Base-by-base conservation (phyloP, 1,139 yeast genomes). In the Magnusiomyces magnusii region DNA sequence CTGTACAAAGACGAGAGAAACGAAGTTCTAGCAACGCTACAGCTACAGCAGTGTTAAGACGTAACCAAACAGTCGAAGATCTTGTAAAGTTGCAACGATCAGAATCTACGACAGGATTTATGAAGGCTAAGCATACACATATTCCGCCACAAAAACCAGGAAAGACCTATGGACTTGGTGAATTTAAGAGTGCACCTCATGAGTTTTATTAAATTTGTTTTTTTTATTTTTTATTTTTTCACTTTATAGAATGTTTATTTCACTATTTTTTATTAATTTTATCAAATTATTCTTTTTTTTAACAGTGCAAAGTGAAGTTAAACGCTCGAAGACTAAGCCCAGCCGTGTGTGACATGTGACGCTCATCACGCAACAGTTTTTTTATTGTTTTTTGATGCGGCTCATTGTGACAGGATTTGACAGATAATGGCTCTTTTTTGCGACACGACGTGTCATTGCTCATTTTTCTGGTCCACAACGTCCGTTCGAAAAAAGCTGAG, bases 121-220 rank as follows among this genome's bases (percentile, higher is more conserved):
- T 23, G 15, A 44, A 44, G 17, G 49, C 49, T 2, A 41, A 41
- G 15, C 55, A 52, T 39, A 24, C 47, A 5, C 55, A 52, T 24
- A 41, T 21, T 41, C 47, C 47, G 13, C 55, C 55, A 24, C 24
- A 19, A n/a, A 52, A 52, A 27, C 55, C 55, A 10, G 7, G 23
- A n/a, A 52, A 27, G 36, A 24, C 49, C 2, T 41, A 52, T 41
- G 55, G 55, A 10, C 36, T 52, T 24, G 55, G 55, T 24, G 55
- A 52, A 27, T 52, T 52, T 52, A 52, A 52, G 49, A 41, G 41
- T 24, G 55, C 55, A 15, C 55, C 55, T 3, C 55, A 52, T 39
- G 55, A 52, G 36, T 52, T 52, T 42, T 52, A 52, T 25, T 52
- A 41, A 52, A 44, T n/a, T 42, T 15, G 13, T 44, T 21, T 27